A percentile compares a stretch with the other conserved stretches of the same genome.
phyloP scores from a whole-genome alignment of 75 land plant species.

The Sequoiadendron giganteum region DNA sequence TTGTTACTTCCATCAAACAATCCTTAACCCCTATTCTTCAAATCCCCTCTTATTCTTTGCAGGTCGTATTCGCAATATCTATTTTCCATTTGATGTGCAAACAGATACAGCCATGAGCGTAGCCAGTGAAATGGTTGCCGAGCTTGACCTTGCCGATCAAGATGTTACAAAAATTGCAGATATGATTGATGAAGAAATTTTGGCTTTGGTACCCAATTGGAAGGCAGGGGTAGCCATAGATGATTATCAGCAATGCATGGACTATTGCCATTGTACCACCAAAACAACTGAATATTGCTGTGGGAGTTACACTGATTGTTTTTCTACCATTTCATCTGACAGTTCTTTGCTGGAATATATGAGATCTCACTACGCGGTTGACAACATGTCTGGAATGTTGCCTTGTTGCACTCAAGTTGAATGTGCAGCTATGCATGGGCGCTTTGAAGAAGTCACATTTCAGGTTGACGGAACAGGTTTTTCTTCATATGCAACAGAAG shows the following conservation, averaged over 20 bases:
- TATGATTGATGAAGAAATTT: slow-evolving; percentile 59
- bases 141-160: slow-evolving; percentile 58
- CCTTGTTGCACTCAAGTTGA: slow-evolving; percentile 30
- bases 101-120: slow-evolving; percentile 73
- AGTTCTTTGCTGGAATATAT: slow-evolving; percentile 32
- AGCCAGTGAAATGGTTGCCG: slow-evolving; percentile 73
- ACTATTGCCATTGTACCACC: slow-evolving; percentile 30
- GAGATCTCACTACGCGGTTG: slow-evolving; percentile 4
- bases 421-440: slow-evolving; percentile 59
- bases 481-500: slow-evolving; percentile 28
- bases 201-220: slow-evolving; percentile 69
- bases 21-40: neutral
- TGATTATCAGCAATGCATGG: slow-evolving; percentile 27
- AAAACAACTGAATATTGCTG: slow-evolving; percentile 7
- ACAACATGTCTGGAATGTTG: slow-evolving; percentile 17
- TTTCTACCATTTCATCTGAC: slow-evolving; percentile 22
- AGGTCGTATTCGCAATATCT: slow-evolving; percentile 65
- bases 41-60: slow-evolving; percentile 10
- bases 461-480: slow-evolving; percentile 54
- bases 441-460: slow-evolving; percentile 81
- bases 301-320: neutral
- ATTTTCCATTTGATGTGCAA: slow-evolving; percentile 68
- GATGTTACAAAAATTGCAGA: slow-evolving; percentile 65
- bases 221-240: slow-evolving; percentile 59
- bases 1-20: neutral